Base-by-base conservation (phyloP, 2,329 filamentous ascomycete species). In the Fusarium nelsonii region DNA sequence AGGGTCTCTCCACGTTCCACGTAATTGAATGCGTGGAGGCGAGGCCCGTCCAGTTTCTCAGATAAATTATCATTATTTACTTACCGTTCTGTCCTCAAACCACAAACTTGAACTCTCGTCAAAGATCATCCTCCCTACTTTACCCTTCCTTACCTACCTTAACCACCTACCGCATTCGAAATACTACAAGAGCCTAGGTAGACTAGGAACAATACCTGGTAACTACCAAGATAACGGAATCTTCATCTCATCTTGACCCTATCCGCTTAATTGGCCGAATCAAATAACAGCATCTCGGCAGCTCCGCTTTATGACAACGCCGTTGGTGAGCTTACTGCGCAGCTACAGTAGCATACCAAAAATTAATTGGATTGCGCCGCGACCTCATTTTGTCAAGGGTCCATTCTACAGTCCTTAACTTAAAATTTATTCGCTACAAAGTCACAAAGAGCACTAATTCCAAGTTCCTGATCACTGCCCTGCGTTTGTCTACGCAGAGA, bases 1-100 rank as follows among this genome's bases (percentile, higher is more conserved):
- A 63, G 65, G 33, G 62, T 49, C 59, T 70, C 52, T 69, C 66
- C 57, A 58, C 49, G 67, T 68, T 70, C 67, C 66, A 70, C 63
- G 66, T 70, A 65, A 68, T 68, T 63, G 62, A 41, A 30, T 28
- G 33, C 28, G 39, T 67, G 50, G 61, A 66, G 48, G 48, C 48
- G 48, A 51, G 48, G 40, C 48, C 34, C 23, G 23, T 15, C 46
- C 46, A 12, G 23, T 28, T 51, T 28, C 34, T 51, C 48, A 51
- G 23, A 39, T 51, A 51, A 54, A 37, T 43, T 14, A 36, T 23
- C 62, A 32, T 50, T 23, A 23, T 23, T 23, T 23, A 23, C 4
- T 9, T 41, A n/a, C 20, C 18, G 41, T 53, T 50, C 44, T 23
- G 23, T 23, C 23, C 23, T 43, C 11, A 16, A 36, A 40, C 36